A percentile compares a stretch with the other conserved stretches of the same genome.
Conservation (phyloP, 805 yeast genomes). For the Lipomyces kockii region DNA sequence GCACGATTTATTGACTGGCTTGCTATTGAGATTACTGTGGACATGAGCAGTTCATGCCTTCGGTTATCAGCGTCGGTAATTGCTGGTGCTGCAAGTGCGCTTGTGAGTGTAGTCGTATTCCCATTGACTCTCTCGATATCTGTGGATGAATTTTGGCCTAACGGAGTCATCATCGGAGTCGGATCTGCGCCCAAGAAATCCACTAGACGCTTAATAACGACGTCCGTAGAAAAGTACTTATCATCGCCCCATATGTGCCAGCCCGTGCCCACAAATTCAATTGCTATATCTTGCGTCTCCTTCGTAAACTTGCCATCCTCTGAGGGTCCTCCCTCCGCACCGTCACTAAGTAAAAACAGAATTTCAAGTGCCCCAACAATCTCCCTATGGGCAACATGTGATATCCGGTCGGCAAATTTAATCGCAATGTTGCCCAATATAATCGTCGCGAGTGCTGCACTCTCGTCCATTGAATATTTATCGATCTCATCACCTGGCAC, state of each 20-base stretch:
- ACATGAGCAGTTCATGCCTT: slow-evolving; percentile 27
- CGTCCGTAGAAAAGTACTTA: slow-evolving; percentile 15
- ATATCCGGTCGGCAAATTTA: slow-evolving; percentile 13
- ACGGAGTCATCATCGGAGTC: slow-evolving; percentile 11
- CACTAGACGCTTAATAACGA: slow-evolving; percentile 14
- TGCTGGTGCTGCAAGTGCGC: not conserved
- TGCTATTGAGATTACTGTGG: slow-evolving; percentile 16
- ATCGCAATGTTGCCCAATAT: slow-evolving; percentile 31
- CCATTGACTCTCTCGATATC: not conserved
- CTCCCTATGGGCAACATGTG: slow-evolving; percentile 28
- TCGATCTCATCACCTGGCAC: slow-evolving; percentile 14
- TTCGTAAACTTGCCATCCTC: slow-evolving; percentile 14
- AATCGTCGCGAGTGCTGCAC: slow-evolving; percentile 23
- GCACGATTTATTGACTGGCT: slow-evolving; percentile 24
- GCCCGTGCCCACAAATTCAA: slow-evolving; percentile 31
- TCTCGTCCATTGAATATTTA: slow-evolving; percentile 18
- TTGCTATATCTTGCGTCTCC: slow-evolving; percentile 30
- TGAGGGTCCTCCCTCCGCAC: slow-evolving; percentile 1
- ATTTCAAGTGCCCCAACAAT: slow-evolving; percentile 25
- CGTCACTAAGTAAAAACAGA: slow-evolving; percentile 12
- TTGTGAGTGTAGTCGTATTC: not conserved
- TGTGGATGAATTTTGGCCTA: not conserved
- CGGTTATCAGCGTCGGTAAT: slow-evolving; percentile 7
- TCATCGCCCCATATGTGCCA: slow-evolving; percentile 35
- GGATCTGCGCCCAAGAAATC: slow-evolving; percentile 26